phyloP scores from a whole-genome alignment of 2,329 filamentous ascomycete genomes.

The Neoarthrinium moseri region DNA sequence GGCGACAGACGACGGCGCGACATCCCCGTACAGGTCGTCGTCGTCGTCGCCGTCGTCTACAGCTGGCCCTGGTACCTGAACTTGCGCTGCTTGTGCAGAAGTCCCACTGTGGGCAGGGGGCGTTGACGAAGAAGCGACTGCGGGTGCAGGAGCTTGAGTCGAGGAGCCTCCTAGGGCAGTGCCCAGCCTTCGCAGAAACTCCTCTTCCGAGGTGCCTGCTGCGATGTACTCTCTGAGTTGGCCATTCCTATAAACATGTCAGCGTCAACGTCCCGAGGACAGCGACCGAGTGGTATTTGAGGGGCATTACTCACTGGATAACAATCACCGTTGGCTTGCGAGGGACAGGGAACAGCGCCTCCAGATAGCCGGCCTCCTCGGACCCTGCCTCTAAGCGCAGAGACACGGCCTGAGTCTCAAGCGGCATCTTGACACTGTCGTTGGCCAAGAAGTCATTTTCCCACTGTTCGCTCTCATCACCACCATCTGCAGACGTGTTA shows the following conservation, averaged over 20 bases:
- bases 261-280: background rate
- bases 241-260: slow-evolving; percentile 52
- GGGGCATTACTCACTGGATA: slow-evolving; percentile 64
- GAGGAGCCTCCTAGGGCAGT: slow-evolving; percentile 34
- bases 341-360: slow-evolving; percentile 78
- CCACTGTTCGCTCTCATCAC: slow-evolving; percentile 69
- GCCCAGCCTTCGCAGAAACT: slow-evolving; percentile 60
- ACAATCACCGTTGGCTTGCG: slow-evolving; percentile 77
- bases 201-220: slow-evolving; percentile 60
- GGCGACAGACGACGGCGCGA: background rate
- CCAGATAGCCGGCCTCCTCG: slow-evolving; percentile 77
- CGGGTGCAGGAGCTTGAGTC: slow-evolving; percentile 10
- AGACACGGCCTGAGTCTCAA: slow-evolving; percentile 64
- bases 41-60: background rate
- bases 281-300: too few relatives aligned
- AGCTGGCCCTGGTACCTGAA: background rate
- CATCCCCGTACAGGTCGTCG: slow-evolving; percentile 9
- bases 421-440: slow-evolving; percentile 51
- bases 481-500: slow-evolving; percentile 55
- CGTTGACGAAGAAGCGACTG: background rate
- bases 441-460: slow-evolving; percentile 66
- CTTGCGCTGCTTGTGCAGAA: background rate
- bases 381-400: slow-evolving; percentile 71
- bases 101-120: background rate
- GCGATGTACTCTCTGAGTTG: slow-evolving; percentile 75